Evolutionary conservation across 495 filamentous ascomycete species (phyloP).

Genomic region (Podospora pseudopauciseta): DNA sequence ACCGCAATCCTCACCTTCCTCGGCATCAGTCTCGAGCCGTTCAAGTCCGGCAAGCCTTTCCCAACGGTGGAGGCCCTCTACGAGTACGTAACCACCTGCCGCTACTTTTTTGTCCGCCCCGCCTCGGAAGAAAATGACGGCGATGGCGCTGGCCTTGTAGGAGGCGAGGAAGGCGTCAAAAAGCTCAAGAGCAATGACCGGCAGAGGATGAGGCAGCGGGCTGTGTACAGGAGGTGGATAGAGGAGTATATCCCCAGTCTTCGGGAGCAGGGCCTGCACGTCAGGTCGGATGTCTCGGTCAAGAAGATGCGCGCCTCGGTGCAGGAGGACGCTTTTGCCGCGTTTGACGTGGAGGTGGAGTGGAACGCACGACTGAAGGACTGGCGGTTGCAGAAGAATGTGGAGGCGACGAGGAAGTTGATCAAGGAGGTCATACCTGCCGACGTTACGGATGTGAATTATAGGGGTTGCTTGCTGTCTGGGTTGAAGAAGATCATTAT

Average conservation of each 20-base stretch:
- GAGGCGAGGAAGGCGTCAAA: constrained; percentile 31
- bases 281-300: constrained; percentile 11
- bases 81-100: constrained; percentile 49
- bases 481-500: constrained; percentile 41
- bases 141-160: constrained; percentile 15
- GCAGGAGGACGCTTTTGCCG: constrained; percentile 34
- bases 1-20: constrained; percentile 54
- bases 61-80: constrained; percentile 51
- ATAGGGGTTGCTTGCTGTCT: constrained; percentile 24
- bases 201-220: constrained; percentile 43
- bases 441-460: constrained; percentile 10
- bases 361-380: constrained; percentile 27
- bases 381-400: constrained; percentile 31
- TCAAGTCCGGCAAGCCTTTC: constrained; percentile 46
- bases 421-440: constrained; percentile 36
- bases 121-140: constrained; percentile 17
- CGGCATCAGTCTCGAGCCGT: constrained; percentile 44
- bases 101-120: constrained; percentile 48
- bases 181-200: constrained; percentile 53
- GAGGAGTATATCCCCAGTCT: constrained; percentile 51
- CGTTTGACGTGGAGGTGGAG: constrained; percentile 29
- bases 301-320: constrained; percentile 26
- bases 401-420: constrained; percentile 27
- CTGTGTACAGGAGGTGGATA: constrained; percentile 49
- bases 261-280: constrained; percentile 31